Evolutionary conservation across 1,284 basidiomycete species (phyloP), one percentile per base, ranked within the genome.

Genomic region (Lignosus rhinocerotis): DNA sequence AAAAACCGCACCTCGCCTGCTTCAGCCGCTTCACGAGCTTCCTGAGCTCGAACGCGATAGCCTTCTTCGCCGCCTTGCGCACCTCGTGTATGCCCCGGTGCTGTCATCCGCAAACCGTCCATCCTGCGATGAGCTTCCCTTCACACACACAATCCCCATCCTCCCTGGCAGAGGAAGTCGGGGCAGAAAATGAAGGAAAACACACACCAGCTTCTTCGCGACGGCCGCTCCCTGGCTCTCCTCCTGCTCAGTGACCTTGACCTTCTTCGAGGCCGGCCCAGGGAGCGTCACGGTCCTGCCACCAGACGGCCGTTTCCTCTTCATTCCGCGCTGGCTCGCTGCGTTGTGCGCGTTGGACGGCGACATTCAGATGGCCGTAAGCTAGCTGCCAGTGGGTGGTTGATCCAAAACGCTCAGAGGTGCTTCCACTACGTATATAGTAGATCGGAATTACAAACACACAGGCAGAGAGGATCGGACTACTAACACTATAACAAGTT

Each of bases 1-100:
- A 9, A 12, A 53, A n/a, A n/a, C n/a, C 63, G 8, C 60, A 90
- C 89, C 87, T 78, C 21, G 88, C 71, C 31, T 49, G 80, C 80
- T 73, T 95, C 58, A 96, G 75, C 75, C 86, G 90, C 78, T 94
- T 95, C 53, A 96, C 84, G 14, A 90, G 73, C 69, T 90, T 92
- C 73, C 91, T 92, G 0, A 86, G 82, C 75, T 97, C 95, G 64
- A 93, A 93, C 0, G 84, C 78, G 72, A 87, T 92, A 8, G 88
- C 87, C 71, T 90, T 93, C 77, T 94, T 97, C 49, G 86, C 83
- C 5, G 86, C 83, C 66, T 87, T 88, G 56, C 78, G 78, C 17
- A 90, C 79, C 63, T 90, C 84, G 69, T 81, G 87, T 52, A 87
- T 67, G 61, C 82, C 80, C 66, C 91, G 89, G 69, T 90, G 85